A percentile compares a stretch with the other conserved stretches of the same genome.
These are phyloP conservation scores for Alopecurus myosuroides DNA, from an alignment of 176 grass and related monocot genomes.

Conservation along the genomic window DNA sequence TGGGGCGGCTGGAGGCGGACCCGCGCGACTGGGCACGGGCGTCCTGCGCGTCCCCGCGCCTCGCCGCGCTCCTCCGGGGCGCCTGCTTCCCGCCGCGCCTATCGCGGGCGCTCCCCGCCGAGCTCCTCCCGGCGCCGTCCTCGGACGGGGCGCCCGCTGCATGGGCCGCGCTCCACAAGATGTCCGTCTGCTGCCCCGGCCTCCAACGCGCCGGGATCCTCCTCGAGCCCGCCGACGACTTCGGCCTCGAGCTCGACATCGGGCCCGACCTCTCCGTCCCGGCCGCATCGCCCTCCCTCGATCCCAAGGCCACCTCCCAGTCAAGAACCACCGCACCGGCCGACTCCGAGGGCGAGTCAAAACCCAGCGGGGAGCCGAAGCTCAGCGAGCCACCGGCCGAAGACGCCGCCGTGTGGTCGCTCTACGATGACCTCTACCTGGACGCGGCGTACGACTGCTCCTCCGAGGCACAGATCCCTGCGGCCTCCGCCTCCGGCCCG, in stretches of 20 bases:
- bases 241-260: constrained; percentile 90
- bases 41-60: constrained; percentile 65
- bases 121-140: constrained; percentile 35
- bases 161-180: constrained; percentile 70
- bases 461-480: constrained; percentile 42
- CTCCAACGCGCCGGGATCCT: constrained; percentile 68
- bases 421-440: constrained; percentile 86
- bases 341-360: neutral
- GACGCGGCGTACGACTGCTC: constrained; percentile 81
- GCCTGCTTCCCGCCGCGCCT: constrained; percentile 53
- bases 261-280: constrained; percentile 52
- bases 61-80: constrained; percentile 42
- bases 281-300: neutral
- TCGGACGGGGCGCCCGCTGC: neutral
- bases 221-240: constrained; percentile 69
- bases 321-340: neutral
- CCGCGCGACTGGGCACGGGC: constrained; percentile 73
- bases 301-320: neutral
- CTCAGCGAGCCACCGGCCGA: neutral
- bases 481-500: neutral
- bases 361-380: neutral
- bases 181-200: constrained; percentile 94
- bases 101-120: constrained; percentile 43
- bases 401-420: constrained; percentile 46
- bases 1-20: constrained; percentile 51